These are phyloP conservation scores for Scenedesmus sp. DNA, from an alignment of 163 green algal genomes.

Conservation along the genomic window DNA sequence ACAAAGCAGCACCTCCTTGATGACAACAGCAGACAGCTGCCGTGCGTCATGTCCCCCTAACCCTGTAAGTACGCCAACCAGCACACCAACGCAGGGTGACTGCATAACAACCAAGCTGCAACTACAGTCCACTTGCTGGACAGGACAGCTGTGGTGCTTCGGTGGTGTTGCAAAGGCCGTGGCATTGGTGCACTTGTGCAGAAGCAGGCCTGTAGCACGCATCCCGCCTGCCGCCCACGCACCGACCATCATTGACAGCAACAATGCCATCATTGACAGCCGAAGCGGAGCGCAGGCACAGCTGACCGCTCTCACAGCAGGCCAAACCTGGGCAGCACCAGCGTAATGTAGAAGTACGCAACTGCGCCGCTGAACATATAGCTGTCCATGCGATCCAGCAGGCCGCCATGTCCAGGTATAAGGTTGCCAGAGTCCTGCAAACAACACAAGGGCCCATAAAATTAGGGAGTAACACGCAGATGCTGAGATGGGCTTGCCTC, in stretches of 20 bases:
- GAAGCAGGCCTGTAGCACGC: too few relatives aligned
- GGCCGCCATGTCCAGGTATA: constrained; percentile 97
- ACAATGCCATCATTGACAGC: too few relatives aligned
- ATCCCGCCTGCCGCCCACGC: too few relatives aligned
- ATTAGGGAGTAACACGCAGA: too few relatives aligned
- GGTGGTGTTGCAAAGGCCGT: not conserved
- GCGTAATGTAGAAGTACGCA: constrained; percentile 75
- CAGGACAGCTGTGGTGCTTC: not conserved
- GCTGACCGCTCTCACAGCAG: constrained; percentile 17
- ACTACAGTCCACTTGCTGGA: not conserved
- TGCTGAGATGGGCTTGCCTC: too few relatives aligned
- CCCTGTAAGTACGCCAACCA: not conserved
- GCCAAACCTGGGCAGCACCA: constrained; percentile 46
- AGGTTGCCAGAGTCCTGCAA: constrained; percentile 94
- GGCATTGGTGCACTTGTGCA: not conserved
- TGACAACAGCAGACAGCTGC: not conserved
- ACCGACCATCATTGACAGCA: too few relatives aligned
- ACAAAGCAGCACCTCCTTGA: not conserved
- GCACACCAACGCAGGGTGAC: not conserved
- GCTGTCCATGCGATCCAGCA: constrained; percentile 97
- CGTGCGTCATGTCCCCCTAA: not conserved
- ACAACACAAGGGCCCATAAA: not conserved
- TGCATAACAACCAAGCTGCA: not conserved
- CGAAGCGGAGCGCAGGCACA: not conserved
- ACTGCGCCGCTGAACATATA: constrained; percentile 98